Base-by-base conservation (phyloP, 2,329 filamentous ascomycete species). In the Epicoccum nigrum region DNA sequence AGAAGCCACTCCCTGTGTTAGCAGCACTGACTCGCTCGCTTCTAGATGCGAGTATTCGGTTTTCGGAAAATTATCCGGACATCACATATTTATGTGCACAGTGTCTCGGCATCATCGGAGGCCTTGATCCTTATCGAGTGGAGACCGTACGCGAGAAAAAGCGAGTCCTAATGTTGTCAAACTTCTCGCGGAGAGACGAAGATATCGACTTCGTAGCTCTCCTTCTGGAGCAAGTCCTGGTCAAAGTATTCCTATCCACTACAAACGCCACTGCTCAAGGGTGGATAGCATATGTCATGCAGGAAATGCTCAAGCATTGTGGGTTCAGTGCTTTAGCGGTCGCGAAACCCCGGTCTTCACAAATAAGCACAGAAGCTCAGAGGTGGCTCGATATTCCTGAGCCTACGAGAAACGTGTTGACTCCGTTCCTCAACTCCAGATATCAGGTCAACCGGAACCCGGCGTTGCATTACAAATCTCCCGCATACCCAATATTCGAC, bases 241-340 rank as follows among this genome's bases (percentile, higher is more conserved):
- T 97, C 20, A 92, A 92, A 54, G 88, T 92, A 0, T 99, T 99
- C 67, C 79, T 96, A 34, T 96, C 93, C 1, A 89, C 90, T 1
- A 94, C 89, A 0, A 95, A 97, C 69, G 89, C 92, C 2, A 87
- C 86, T 58, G 82, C 92, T 5, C 94, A 97, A 71, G 92, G 92
- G 0, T 96, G 95, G 68, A 80, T 99, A 15, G 93, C 93, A 1
- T 99, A 89, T 73, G 90, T 88, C 2, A 97, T 99, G 86, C 94
- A 99, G 72, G 88, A 96, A 64, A 81, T 97, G 32, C 81, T 97
- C 3, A 86, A 87, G 35, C 85, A 87, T 59, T 90, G 89, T 65
- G 86, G 88, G 21, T 86, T 97, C 65, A 86, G 62, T 45, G 77
- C 82, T 9, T 83, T 79, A 16, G 76, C 80, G 31, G 76, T 76